These are phyloP conservation scores for Biscogniauxia marginata DNA, from an alignment of 2,329 filamentous ascomycete species.

Conservation along the genomic window DNA sequence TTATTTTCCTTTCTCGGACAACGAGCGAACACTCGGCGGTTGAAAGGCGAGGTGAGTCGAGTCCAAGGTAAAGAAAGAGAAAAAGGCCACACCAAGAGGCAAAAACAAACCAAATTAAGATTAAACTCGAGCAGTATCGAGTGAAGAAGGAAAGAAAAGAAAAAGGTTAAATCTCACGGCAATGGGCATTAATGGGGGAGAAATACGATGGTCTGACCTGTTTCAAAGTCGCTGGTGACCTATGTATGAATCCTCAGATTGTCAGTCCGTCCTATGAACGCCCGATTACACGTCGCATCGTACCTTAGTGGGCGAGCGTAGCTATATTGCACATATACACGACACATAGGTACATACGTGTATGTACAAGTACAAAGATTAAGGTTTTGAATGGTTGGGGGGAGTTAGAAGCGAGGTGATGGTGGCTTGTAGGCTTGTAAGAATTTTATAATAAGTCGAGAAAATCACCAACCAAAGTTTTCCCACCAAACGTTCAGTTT, in stretches of 20 bases:
- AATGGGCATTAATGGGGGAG: background rate
- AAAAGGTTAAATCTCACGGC: background rate
- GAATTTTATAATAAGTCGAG: too few species aligned
- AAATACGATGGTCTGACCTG: background rate
- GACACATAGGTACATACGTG: background rate
- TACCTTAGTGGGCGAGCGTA: background rate
- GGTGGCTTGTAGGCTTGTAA: background rate
- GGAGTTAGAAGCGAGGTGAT: too few species aligned
- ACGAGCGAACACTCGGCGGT: background rate
- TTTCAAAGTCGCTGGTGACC: background rate
- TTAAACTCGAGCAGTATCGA: background rate
- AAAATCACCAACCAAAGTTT: too few species aligned
- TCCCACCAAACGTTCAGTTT: too few species aligned
- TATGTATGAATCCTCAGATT: background rate
- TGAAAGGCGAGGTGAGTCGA: background rate
- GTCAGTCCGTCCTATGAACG: background rate
- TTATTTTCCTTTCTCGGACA: background rate
- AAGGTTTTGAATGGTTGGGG: background rate
- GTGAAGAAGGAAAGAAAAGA: background rate
- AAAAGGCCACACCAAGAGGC: background rate
- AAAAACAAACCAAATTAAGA: background rate
- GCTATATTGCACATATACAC: background rate
- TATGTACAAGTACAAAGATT: background rate
- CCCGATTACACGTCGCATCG: background rate
- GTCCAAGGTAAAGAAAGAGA: background rate